A percentile compares a stretch with the other conserved stretches of the same genome.
Evolutionary conservation across 192 early-diverging fungal species (phyloP).

Genomic region (Oehlia diaphana): DNA sequence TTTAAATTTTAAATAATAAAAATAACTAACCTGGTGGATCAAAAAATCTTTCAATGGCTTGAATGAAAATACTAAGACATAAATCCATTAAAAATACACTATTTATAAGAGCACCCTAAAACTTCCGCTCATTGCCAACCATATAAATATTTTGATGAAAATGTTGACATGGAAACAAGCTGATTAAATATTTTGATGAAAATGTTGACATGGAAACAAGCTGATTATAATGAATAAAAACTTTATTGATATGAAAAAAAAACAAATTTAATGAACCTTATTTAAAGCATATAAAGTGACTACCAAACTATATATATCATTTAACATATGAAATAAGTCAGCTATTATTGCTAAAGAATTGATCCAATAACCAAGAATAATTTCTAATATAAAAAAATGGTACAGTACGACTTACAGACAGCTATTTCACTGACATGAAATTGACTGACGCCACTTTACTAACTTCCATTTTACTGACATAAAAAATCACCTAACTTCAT

Average conservation of each 20-base stretch:
- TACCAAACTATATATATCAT: constrained; percentile 72
- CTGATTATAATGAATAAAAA: constrained; percentile 38
- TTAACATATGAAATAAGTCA: constrained; percentile 93
- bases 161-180: constrained; percentile 59
- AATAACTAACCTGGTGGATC: constrained; percentile 50
- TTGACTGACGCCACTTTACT: no score
- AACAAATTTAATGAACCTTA: not conserved
- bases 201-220: no score
- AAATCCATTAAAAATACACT: constrained; percentile 88
- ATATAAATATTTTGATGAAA: constrained; percentile 71
- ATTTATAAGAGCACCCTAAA: constrained; percentile 89
- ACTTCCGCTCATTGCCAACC: constrained; percentile 92
- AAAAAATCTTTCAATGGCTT: constrained; percentile 83
- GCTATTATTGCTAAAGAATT: constrained; percentile 83
- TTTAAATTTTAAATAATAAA: constrained; percentile 51
- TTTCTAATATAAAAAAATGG: constrained; percentile 79
- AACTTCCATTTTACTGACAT: no score
- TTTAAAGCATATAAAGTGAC: constrained; percentile 82
- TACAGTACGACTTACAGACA: no score
- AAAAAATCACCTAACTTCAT: no score
- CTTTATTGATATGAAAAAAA: not conserved
- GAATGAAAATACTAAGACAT: constrained; percentile 86
- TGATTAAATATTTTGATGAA: no score
- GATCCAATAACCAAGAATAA: constrained; percentile 74
- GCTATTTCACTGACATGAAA: no score